phyloP scores from a whole-genome alignment of 139 green algal genomes.

The Coelastrella sp. region DNA sequence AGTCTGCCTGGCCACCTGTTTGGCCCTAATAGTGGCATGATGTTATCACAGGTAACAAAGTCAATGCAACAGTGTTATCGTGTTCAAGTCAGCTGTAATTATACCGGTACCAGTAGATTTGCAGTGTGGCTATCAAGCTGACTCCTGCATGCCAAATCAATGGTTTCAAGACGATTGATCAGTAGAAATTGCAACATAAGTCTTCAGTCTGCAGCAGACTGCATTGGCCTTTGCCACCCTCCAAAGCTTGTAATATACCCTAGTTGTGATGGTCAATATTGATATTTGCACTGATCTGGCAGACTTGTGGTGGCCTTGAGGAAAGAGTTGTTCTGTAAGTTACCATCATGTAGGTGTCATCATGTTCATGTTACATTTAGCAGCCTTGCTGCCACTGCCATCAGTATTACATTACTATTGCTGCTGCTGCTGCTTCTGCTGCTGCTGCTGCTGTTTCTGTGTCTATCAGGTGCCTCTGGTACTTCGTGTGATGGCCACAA shows the following conservation, averaged over 20 bases:
- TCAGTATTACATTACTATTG: not conserved
- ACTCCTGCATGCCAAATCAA: too few species aligned
- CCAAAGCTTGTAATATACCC: too few species aligned
- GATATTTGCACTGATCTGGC: too few species aligned
- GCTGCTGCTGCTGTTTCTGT: conserved; percentile 12
- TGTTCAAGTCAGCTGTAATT: not conserved
- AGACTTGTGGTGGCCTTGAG: too few species aligned
- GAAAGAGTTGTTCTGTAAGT: too few species aligned
- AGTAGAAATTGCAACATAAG: too few species aligned
- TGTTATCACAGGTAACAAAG: conserved; percentile 22
- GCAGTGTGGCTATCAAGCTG: not conserved
- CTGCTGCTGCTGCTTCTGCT: conserved; percentile 1
- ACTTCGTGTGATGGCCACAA: not conserved
- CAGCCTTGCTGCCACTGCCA: not conserved
- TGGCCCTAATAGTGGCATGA: not conserved
- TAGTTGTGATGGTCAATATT: too few species aligned
- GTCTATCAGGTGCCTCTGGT: conserved; percentile 35
- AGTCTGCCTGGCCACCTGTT: not conserved
- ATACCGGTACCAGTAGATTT: not conserved
- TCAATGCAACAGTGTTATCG: too few species aligned
- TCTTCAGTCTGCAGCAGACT: too few species aligned
- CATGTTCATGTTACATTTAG: not conserved
- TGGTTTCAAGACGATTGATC: too few species aligned
- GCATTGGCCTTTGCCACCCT: too few species aligned
- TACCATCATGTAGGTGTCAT: not conserved